Percentiles rank a stretch among this genome's conserved stretches.
phyloP scores from a whole-genome alignment of 441 rosid genomes.

The Erodium chrysanthum region DNA sequence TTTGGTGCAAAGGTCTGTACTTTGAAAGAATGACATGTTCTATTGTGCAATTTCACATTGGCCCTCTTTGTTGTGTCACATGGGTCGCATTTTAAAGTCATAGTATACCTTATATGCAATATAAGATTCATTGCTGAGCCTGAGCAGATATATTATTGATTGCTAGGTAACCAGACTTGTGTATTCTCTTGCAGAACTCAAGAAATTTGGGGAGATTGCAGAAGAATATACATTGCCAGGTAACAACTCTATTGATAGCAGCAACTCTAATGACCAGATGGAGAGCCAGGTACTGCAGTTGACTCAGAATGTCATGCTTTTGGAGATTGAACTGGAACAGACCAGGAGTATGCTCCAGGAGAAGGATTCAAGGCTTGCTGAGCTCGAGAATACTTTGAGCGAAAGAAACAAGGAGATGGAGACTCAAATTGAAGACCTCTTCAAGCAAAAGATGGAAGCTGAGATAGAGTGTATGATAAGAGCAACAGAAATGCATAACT shows the following conservation, averaged over 20 bases:
- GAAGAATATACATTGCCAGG: conserved; percentile 28
- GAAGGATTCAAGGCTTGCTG: conserved; percentile 46
- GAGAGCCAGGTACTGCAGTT: conserved; percentile 29
- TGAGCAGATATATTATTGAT: conserved; percentile 8
- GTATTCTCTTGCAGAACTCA: conserved; percentile 44
- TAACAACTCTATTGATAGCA: conserved; percentile 22
- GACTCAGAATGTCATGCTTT: conserved; percentile 36
- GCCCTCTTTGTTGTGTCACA: too few species aligned
- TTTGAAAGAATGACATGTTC: too few species aligned
- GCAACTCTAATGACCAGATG: conserved; percentile 6
- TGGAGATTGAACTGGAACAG: conserved; percentile 54
- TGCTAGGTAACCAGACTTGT: background rate
- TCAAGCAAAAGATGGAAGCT: conserved; percentile 63
- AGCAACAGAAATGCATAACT: conserved; percentile 28
- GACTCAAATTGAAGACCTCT: conserved; percentile 43
- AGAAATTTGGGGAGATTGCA: conserved; percentile 55
- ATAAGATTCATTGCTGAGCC: background rate
- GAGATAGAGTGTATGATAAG: conserved; percentile 53
- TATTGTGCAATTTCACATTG: too few species aligned
- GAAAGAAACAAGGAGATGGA: conserved; percentile 36
- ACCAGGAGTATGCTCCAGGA: conserved; percentile 32
- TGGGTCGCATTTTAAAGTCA: too few species aligned
- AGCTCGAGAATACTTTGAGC: conserved; percentile 37
- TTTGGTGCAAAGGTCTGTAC: too few species aligned
- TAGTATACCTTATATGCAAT: too few species aligned